Evolutionary conservation across 2,329 filamentous ascomycete genomes (phyloP).

Genomic region (Pseudofabraea citricarpa): DNA sequence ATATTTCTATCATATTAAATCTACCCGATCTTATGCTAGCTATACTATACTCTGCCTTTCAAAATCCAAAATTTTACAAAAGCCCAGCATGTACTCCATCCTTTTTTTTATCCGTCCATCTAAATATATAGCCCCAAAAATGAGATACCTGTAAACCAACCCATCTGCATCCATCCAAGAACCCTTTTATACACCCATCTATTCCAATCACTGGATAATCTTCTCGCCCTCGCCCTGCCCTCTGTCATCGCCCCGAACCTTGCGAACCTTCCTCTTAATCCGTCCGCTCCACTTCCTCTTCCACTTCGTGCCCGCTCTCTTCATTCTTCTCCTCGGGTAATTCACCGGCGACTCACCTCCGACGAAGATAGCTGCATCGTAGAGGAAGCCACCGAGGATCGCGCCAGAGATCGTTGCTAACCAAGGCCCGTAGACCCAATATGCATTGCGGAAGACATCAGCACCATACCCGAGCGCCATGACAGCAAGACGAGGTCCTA

Average conservation of each 20-base stretch:
- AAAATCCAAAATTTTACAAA: too few species aligned
- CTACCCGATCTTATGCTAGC: neutral
- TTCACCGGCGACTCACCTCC: conserved; percentile 46
- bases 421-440: conserved; percentile 39
- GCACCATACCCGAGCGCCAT: conserved; percentile 38
- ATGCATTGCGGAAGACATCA: conserved; percentile 35
- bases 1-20: too few species aligned
- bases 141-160: neutral
- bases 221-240: neutral
- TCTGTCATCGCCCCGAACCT: conserved; percentile 2
- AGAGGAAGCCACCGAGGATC: conserved; percentile 41
- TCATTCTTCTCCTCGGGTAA: conserved; percentile 39
- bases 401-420: conserved; percentile 31
- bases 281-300: conserved; percentile 21
- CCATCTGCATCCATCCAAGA: neutral
- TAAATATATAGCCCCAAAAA: neutral
- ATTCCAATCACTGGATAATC: neutral
- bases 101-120: neutral
- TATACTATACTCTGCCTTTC: too few species aligned
- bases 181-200: neutral
- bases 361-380: conserved; percentile 46
- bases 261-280: conserved; percentile 10
- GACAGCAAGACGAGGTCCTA: conserved; percentile 42
- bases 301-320: conserved; percentile 40
- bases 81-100: neutral